phyloP scores from a whole-genome alignment of 495 filamentous ascomycete genomes.

The Pyrenula aspistea region DNA sequence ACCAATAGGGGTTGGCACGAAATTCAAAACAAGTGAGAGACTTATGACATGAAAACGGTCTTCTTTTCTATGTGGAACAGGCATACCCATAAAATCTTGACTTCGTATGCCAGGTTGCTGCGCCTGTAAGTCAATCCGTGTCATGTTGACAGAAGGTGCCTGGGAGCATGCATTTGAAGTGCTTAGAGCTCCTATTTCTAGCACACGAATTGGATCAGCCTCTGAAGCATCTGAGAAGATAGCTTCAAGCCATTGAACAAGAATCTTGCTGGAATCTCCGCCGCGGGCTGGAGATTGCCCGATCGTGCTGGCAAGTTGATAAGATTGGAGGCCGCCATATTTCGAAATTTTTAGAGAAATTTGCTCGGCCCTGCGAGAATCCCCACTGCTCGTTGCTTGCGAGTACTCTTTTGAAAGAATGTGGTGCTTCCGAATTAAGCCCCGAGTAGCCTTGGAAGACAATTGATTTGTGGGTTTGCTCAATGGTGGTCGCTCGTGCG shows the following conservation, averaged over 20 bases:
- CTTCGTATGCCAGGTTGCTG: slow-evolving; percentile 66
- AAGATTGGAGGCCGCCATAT: slow-evolving; percentile 69
- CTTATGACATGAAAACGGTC: slow-evolving; percentile 81
- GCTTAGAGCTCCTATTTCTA: slow-evolving; percentile 86
- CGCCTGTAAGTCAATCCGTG: slow-evolving; percentile 83
- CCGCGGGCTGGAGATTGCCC: slow-evolving; percentile 78
- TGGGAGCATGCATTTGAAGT: slow-evolving; percentile 73
- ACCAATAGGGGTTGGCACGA: slow-evolving; percentile 60
- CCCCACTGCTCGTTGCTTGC: slow-evolving; percentile 52
- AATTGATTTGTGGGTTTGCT: slow-evolving; percentile 42
- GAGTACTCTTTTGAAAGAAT: slow-evolving; percentile 64
- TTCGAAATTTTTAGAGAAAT: slow-evolving; percentile 49
- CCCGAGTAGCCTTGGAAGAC: slow-evolving; percentile 67
- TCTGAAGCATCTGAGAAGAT: slow-evolving; percentile 15
- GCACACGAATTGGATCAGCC: slow-evolving; percentile 38
- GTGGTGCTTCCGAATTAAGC: slow-evolving; percentile 76
- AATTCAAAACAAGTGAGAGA: slow-evolving; percentile 92
- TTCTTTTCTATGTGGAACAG: slow-evolving; percentile 46
- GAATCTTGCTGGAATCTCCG: slow-evolving; percentile 76
- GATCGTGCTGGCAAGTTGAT: slow-evolving; percentile 80
- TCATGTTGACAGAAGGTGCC: slow-evolving; percentile 56
- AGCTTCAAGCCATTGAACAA: slow-evolving; percentile 74
- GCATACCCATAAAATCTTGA: slow-evolving; percentile 91
- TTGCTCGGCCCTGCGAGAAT: slow-evolving; percentile 38
- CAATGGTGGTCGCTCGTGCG: slow-evolving; percentile 56